phyloP scores from a whole-genome alignment of 371 early-diverging fungal genomes.

The Actinomortierella ambigua region DNA sequence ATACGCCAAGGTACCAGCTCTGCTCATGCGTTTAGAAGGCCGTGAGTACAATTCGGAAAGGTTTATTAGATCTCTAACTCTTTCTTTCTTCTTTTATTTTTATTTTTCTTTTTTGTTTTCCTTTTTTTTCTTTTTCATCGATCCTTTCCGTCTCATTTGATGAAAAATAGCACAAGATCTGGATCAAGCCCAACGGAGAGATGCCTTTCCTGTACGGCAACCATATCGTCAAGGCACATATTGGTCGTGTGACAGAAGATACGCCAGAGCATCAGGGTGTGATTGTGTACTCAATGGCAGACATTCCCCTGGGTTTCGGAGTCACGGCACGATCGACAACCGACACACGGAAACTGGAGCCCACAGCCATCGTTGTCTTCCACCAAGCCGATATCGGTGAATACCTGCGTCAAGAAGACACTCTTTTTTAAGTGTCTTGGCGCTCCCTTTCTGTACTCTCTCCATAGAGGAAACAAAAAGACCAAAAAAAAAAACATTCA shows the following conservation, averaged over 20 bases:
- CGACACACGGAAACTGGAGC: constrained; percentile 91
- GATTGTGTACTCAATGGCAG: constrained; percentile 92
- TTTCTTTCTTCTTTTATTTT: background rate
- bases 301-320: constrained; percentile 98
- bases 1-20: constrained; percentile 93
- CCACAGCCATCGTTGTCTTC: constrained; percentile 95
- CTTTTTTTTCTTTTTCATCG: background rate
- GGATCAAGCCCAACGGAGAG: constrained; percentile 99
- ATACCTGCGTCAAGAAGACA: constrained; percentile 95
- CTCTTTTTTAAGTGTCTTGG: constrained; percentile 84
- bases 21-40: no score
- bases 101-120: background rate
- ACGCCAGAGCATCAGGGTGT: constrained; percentile 98
- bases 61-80: background rate
- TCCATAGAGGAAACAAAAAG: no score
- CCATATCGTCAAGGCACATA: constrained; percentile 98
- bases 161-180: constrained; percentile 81
- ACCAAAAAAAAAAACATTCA: no score
- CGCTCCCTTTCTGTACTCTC: no score
- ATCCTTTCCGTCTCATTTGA: background rate
- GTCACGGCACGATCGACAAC: constrained; percentile 93
- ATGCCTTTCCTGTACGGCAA: constrained; percentile 99
- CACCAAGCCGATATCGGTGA: constrained; percentile 99
- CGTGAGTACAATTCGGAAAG: background rate
- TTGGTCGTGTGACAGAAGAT: constrained; percentile 96